Base-by-base conservation (phyloP, 768 basidiomycete genomes). In the Podaxis rugospora region DNA sequence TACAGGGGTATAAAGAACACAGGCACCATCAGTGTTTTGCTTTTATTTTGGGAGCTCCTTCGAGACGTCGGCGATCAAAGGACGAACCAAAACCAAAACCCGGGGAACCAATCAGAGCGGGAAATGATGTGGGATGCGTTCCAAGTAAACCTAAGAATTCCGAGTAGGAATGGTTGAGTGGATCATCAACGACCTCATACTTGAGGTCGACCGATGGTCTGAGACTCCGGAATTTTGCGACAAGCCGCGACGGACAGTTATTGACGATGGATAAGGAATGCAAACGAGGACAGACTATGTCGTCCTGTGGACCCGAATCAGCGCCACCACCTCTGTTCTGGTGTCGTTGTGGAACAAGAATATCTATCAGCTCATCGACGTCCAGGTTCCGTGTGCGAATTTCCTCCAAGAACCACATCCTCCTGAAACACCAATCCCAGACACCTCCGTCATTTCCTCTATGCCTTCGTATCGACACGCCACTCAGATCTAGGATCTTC, bases 391-490 rank as follows among this genome's bases (percentile, higher is more conserved):
- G 16, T 27, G 28, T 7, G 18, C 27, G 13, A 4, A 27, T 27
- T 27, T 52, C 63, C 42, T 67, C 61, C 3, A 76, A 62, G 4
- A 59, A 27, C 42, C 64, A 62, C 72, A 75, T 72, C 39, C 70
- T 62, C 23, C 65, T 66, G 55, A 72, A 64, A 59, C 74, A 74
- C 67, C 72, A 70, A 28, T 66, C 63, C 73, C 74, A 75, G 11
- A 66, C 11, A 69, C 18, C n/a, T 18, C n/a, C 14, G 6, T 44
- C n/a, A 16, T 9, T 18, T 16, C 42, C 42, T 5, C 42, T 44
- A 6, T 18, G 42, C 16, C n/a, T n/a, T 18, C 42, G 42, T 44
- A 44, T 44, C 42, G 42, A 44, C 9, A 44, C 18, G 18, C n/a
- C 18, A 6, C 16, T 18, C 3, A 44, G 42, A 44, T 44, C 42